Evolutionary conservation across 352 stramenopile species (phyloP).

Genomic region (Phytophthora megakarya): DNA sequence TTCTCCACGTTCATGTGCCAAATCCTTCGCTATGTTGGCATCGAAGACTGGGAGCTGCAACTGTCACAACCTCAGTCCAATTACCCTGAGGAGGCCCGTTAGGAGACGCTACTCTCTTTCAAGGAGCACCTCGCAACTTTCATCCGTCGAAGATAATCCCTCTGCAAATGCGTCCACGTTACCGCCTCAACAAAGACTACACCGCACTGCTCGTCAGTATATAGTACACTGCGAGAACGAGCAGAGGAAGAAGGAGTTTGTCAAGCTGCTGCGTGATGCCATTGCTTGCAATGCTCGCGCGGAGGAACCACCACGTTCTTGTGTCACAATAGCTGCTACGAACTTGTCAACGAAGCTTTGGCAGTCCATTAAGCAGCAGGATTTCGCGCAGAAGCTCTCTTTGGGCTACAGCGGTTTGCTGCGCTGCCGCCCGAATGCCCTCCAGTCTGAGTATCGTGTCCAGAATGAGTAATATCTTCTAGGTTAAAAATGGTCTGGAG

Average conservation of each 20-base stretch:
- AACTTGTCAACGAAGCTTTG: conserved; percentile 32
- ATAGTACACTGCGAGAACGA: conserved; percentile 49
- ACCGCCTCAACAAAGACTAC: conserved; percentile 32
- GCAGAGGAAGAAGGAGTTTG: conserved; percentile 44
- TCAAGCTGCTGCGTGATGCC: conserved; percentile 34
- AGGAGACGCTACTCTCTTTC: conserved; percentile 37
- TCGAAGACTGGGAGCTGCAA: conserved; percentile 59
- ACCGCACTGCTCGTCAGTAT: conserved; percentile 48
- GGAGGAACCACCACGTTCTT: conserved; percentile 7
- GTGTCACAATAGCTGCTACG: conserved; percentile 6
- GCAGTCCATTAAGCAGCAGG: conserved; percentile 30
- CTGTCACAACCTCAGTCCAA: conserved; percentile 57
- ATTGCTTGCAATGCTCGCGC: conserved; percentile 37
- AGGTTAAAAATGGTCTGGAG: no score
- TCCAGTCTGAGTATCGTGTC: background rate
- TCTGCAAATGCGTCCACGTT: background rate
- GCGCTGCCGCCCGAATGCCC: conserved; percentile 8
- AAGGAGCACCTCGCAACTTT: conserved; percentile 16
- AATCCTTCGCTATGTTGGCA: conserved; percentile 49
- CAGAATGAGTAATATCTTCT: no score
- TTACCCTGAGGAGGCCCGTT: conserved; percentile 45
- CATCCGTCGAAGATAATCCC: conserved; percentile 8
- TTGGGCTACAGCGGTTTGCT: conserved; percentile 20
- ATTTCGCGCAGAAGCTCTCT: conserved; percentile 28
- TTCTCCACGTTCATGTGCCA: background rate